phyloP scores from a whole-genome alignment of 1,139 yeast genomes.

The Protomyces arabidopsidicola region DNA sequence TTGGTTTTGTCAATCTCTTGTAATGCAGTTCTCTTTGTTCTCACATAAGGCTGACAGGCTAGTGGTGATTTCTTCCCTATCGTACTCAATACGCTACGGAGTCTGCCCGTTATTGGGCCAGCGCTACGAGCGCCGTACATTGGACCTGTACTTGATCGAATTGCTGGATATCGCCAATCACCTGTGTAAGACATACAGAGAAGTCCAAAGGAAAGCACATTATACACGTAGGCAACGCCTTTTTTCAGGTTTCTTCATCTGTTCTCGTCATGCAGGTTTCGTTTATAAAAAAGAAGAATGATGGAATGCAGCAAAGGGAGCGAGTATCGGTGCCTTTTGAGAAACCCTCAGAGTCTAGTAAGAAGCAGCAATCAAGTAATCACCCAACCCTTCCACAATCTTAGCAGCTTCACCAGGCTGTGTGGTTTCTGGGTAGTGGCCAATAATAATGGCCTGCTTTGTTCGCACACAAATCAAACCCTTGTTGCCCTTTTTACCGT shows the following conservation, averaged over 20 bases:
- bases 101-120: conserved; percentile 85
- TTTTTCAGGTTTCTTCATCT: too few relatives aligned
- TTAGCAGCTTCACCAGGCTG: conserved; percentile 94
- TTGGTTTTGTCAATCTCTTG: conserved; percentile 82
- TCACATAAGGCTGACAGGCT: not conserved
- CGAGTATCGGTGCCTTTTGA: too few relatives aligned
- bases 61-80: conserved; percentile 72
- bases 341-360: conserved; percentile 44
- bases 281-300: not conserved
- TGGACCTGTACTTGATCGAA: conserved; percentile 43
- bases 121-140: conserved; percentile 71
- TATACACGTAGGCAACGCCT: too few relatives aligned
- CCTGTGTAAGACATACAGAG: not conserved
- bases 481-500: conserved; percentile 70
- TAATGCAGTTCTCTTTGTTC: not conserved
- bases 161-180: conserved; percentile 12
- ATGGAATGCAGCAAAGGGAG: not conserved
- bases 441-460: conserved; percentile 82
- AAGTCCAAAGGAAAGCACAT: not conserved
- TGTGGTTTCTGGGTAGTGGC: conserved; percentile 88
- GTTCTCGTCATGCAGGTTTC: not conserved
- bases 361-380: conserved; percentile 80
- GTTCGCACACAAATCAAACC: conserved; percentile 92
- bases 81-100: conserved; percentile 79
- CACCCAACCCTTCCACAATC: conserved; percentile 91